Evolutionary conservation across 495 filamentous ascomycete species (phyloP), one percentile per base, ranked within the genome.

Genomic region (Aspergillus sparsus): DNA sequence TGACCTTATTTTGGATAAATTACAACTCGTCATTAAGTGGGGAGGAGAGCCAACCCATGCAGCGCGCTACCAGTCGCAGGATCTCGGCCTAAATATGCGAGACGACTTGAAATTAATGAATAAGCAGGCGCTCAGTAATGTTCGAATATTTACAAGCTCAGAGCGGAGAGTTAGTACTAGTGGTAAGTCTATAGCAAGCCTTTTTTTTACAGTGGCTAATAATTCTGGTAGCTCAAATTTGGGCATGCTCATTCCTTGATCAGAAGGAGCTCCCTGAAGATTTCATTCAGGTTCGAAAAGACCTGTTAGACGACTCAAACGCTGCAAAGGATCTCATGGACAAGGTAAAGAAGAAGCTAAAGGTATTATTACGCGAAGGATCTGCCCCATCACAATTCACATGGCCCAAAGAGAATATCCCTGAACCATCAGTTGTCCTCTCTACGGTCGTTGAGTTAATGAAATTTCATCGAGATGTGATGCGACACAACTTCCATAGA

Each of bases 321-420:
- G 94, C 94, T n/a, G 94, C 94, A 54, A 98, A 98, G 72, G 95
- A 98, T 74, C 93, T 95, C 65, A 98, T 97, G 93, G 94, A 98
- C 74, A 97, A 95, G 71, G 94, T 98, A 49, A 98, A 98, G 80
- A 98, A 97, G 83, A 97, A 95, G 84, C 80, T 98, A 6, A 98
- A 98, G 75, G 84, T 88, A 2, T 80, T 98, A 39, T 76, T 98
- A 54, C 83, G 94, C 31, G 88, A 95, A 70, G 95, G 95, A 3
- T 91, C 89, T 55, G 89, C 93, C 7, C 93, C 94, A 13, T 84
- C 91, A 15, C 93, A 98, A 68, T 98, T 98, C 69, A 91, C 93
- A 45, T 98, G 94, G 94, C 94, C 94, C n/a, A 87, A 90, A 53
- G 82, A 86, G 36, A 90, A 92, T 61, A 92, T 93, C 71, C 91